A percentile compares a stretch with the other conserved stretches of the same genome.
These are phyloP conservation scores for Umbelopsis sp. DNA, from an alignment of 371 early-diverging fungal genomes.

Conservation along the genomic window DNA sequence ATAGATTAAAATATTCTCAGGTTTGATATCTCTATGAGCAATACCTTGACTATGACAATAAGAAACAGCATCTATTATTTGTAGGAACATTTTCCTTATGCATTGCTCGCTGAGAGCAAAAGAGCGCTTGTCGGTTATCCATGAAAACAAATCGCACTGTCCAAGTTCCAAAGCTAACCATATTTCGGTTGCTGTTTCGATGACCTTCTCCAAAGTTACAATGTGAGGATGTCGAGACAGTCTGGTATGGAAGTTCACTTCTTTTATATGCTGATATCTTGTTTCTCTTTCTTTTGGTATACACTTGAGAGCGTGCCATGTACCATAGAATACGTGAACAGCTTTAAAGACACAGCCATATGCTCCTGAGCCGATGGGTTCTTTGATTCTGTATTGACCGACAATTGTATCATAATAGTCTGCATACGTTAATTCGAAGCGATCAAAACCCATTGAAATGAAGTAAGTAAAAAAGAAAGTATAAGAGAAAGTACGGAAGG, in stretches of 20 bases:
- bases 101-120: slow-evolving; percentile 58
- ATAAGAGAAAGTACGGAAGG: not conserved
- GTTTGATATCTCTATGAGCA: slow-evolving; percentile 91
- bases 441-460: not conserved
- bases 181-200: slow-evolving; percentile 68
- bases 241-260: slow-evolving; percentile 59
- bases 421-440: not conserved
- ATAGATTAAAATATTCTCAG: slow-evolving; percentile 86
- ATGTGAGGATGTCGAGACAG: slow-evolving; percentile 71
- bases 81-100: slow-evolving; percentile 75
- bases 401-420: slow-evolving; percentile 4
- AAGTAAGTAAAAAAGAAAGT: not conserved
- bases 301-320: slow-evolving; percentile 67
- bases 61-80: slow-evolving; percentile 81
- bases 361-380: slow-evolving; percentile 64
- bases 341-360: slow-evolving; percentile 76
- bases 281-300: slow-evolving; percentile 47
- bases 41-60: slow-evolving; percentile 80
- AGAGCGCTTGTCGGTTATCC: slow-evolving; percentile 54
- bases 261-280: slow-evolving; percentile 15
- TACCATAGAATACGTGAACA: slow-evolving; percentile 46
- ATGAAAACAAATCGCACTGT: slow-evolving; percentile 77
- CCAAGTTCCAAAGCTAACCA: slow-evolving; percentile 83
- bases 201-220: slow-evolving; percentile 67
- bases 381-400: slow-evolving; percentile 13